phyloP scores from a whole-genome alignment of 1,139 yeast genomes.

The Nakaseomyces kungkrabaensis region DNA sequence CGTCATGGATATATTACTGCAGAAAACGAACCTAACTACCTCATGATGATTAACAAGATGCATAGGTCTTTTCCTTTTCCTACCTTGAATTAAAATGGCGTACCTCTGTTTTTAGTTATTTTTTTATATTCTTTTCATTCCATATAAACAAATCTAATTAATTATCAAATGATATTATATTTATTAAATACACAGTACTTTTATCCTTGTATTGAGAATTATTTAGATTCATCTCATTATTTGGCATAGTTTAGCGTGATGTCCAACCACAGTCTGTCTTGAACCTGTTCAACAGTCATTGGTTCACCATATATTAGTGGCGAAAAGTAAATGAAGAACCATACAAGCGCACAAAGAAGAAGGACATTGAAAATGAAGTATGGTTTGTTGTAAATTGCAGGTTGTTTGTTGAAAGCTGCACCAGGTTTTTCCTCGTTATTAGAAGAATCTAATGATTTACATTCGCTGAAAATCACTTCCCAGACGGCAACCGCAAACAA shows the following conservation, averaged over 20 bases:
- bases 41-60: conserved; percentile 45
- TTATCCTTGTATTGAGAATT: too few species aligned
- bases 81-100: conserved; percentile 20
- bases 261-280: conserved; percentile 71
- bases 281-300: conserved; percentile 54
- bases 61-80: conserved; percentile 75
- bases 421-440: conserved; percentile 27
- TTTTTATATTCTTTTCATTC: background rate
- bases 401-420: conserved; percentile 16
- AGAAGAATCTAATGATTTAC: conserved; percentile 30
- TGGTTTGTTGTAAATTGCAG: conserved; percentile 22
- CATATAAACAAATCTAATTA: background rate
- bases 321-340: conserved; percentile 64
- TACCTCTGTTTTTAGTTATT: background rate
- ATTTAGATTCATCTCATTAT: conserved; percentile 25
- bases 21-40: conserved; percentile 52
- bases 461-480: conserved; percentile 69
- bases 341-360: conserved; percentile 39
- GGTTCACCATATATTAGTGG: conserved; percentile 80
- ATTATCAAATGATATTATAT: background rate
- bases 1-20: conserved; percentile 65
- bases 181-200: background rate
- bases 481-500: conserved; percentile 71
- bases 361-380: conserved; percentile 33
- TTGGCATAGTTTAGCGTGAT: conserved; percentile 78